Evolutionary conservation across 495 filamentous ascomycete species (phyloP), one percentile per base, ranked within the genome.

Genomic region (Tuber melanosporum): DNA sequence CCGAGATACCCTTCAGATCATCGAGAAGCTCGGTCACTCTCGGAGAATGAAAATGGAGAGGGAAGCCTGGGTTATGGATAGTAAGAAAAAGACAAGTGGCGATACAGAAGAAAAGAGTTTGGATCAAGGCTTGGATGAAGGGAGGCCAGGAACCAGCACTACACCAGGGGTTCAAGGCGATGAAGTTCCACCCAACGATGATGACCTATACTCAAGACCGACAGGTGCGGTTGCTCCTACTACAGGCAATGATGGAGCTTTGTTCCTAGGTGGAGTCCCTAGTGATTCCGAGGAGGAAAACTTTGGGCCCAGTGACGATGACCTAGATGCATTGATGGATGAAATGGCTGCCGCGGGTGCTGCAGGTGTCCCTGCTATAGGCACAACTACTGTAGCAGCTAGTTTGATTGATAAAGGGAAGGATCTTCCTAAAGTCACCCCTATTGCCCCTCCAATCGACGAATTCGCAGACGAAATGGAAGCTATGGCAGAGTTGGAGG

Each of bases 1-100:
- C 76, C 87, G 91, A 41, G 96, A 99, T 82, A 95, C 92, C 7
- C 86, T 98, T 32, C 85, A 90, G 46, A 98, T 98, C 85, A 93
- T 98, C 12, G 96, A 99, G 84, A 98, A 97, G 85, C 85, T 94
- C 6, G 95, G 95, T 2, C 95, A 98, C 84, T 92, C 91, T 52
- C 92, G 89, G 82, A 86, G 88, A 6, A 86, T 93, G 77, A 87
- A 91, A 75, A 89, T 88, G 80, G 90, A 91, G 82, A 84, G 88
- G 43, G 80, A 85, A 62, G 83, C 85, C 72, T 98, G 95, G 95
- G 96, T 98, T 75, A 89, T 94, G 78, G 94, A 97, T 44, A 83
- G 89, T 86, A 45, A 91, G 85, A 77, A 71, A 46, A 69, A 44
- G 72, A 57, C 36, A 74, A 66, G 49, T 62, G 15, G 75, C 72